Conservation (phyloP, 1,139 yeast genomes). For the Candida pseudocylindracea region DNA sequence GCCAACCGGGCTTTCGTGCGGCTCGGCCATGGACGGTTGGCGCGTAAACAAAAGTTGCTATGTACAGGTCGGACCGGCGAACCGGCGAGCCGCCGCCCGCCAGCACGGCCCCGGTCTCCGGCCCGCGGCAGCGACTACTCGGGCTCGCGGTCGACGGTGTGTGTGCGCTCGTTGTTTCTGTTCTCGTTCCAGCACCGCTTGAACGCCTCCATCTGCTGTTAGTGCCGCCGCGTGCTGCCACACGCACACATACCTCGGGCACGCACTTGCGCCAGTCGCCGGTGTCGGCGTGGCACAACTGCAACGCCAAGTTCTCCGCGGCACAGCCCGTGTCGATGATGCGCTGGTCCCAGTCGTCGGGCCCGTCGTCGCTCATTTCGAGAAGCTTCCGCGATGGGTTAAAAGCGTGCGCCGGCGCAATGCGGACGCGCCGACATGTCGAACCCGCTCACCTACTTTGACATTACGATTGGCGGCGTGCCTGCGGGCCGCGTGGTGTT, state of each 20-base stretch:
- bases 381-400: too few relatives aligned
- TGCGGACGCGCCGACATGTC: too few relatives aligned
- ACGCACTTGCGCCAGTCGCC: constrained; percentile 63
- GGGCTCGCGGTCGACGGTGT: constrained; percentile 17
- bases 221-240: too few relatives aligned
- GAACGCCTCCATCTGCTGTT: constrained; percentile 33
- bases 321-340: constrained; percentile 58
- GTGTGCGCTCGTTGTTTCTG: constrained; percentile 32
- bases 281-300: constrained; percentile 58
- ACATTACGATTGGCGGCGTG: constrained; percentile 61
- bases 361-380: constrained; percentile 11
- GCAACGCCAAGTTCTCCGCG: constrained; percentile 41
- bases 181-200: constrained; percentile 43
- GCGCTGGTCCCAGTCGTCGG: constrained; percentile 58
- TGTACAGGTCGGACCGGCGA: too few relatives aligned
- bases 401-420: too few relatives aligned
- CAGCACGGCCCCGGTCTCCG: too few relatives aligned
- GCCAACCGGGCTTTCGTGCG: too few relatives aligned
- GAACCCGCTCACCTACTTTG: constrained; percentile 25
- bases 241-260: constrained; percentile 7
- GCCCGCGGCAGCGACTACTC: constrained; percentile 2
- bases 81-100: too few relatives aligned
- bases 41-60: too few relatives aligned
- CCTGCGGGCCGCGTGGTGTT: constrained; percentile 54
- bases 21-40: too few relatives aligned